phyloP scores from a whole-genome alignment of 2,329 filamentous ascomycete species.

The Aspergillus hortae region DNA sequence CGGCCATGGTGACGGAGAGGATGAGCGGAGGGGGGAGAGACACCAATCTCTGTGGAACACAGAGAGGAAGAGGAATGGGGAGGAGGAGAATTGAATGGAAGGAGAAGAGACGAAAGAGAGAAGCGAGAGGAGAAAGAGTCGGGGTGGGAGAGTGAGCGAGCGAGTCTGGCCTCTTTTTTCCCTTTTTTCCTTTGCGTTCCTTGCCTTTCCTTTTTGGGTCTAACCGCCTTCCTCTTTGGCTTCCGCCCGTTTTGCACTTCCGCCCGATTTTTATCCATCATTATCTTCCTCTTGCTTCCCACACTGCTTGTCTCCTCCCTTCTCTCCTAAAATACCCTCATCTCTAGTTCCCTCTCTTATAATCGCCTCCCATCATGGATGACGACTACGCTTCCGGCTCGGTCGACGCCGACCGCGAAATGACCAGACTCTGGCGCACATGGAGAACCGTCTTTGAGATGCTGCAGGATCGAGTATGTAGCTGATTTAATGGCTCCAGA shows the following conservation, averaged over 20 bases:
- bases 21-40: constrained; percentile 1
- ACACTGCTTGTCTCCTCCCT: too few relatives aligned
- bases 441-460: constrained; percentile 94
- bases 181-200: constrained; percentile 17
- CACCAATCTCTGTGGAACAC: constrained; percentile 5
- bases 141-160: not conserved
- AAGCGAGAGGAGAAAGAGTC: constrained; percentile 15
- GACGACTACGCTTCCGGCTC: constrained; percentile 34
- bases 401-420: constrained; percentile 39
- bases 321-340: too few relatives aligned
- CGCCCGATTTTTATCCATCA: constrained; percentile 5
- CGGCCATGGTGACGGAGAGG: constrained; percentile 29
- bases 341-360: too few relatives aligned
- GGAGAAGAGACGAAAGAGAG: constrained; percentile 12
- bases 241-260: constrained; percentile 23
- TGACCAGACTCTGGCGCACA: constrained; percentile 81
- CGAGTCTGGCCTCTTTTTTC: constrained; percentile 19
- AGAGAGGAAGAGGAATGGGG: constrained; percentile 7
- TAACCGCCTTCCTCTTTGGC: constrained; percentile 12
- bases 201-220: constrained; percentile 16
- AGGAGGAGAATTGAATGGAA: constrained; percentile 9
- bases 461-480: constrained; percentile 78
- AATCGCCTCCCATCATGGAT: constrained; percentile 29
- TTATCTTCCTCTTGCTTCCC: constrained; percentile 8
- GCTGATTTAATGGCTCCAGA: constrained; percentile 1